These are phyloP conservation scores for Priceomyces melissophilus DNA, from an alignment of 805 yeast genomes.

Conservation along the genomic window DNA sequence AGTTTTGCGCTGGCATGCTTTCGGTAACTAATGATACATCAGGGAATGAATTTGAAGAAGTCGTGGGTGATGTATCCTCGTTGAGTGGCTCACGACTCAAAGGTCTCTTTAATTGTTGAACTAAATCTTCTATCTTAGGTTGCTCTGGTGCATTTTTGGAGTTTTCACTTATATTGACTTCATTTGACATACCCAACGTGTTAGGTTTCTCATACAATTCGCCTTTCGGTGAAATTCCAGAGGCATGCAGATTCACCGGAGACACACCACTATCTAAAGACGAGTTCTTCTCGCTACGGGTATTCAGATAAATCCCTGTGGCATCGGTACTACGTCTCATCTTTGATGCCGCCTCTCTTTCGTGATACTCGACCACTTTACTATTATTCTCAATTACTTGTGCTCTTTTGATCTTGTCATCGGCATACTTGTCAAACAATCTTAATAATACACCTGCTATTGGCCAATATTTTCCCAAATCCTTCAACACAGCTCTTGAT, in stretches of 20 bases:
- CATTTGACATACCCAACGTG: constrained; percentile 11
- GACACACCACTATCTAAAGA: not conserved
- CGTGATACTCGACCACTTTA: constrained; percentile 37
- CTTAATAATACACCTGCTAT: constrained; percentile 34
- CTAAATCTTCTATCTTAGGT: constrained; percentile 32
- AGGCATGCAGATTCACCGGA: constrained; percentile 9
- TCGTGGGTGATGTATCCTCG: constrained; percentile 31
- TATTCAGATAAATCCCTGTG: constrained; percentile 15
- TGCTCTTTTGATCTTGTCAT: constrained; percentile 41
- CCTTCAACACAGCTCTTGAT: constrained; percentile 35
- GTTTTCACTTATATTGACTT: constrained; percentile 1
- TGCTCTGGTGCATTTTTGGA: constrained; percentile 1
- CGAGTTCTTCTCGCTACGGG: not conserved
- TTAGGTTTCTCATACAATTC: constrained; percentile 11
- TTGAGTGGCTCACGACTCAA: constrained; percentile 3
- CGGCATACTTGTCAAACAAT: constrained; percentile 40
- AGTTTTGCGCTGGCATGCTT: constrained; percentile 44
- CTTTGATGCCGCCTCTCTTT: constrained; percentile 22
- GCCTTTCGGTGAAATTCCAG: constrained; percentile 28
- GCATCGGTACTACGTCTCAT: constrained; percentile 17
- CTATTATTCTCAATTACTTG: constrained; percentile 36
- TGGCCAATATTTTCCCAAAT: constrained; percentile 37
- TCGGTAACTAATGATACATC: constrained; percentile 56
- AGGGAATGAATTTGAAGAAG: constrained; percentile 41
- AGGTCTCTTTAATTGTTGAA: constrained; percentile 26